Percentiles rank a stretch among this genome's conserved stretches.
These are phyloP conservation scores for Trypanosoma lewisi DNA, from an alignment of 208 protist species.

Conservation along the genomic window DNA sequence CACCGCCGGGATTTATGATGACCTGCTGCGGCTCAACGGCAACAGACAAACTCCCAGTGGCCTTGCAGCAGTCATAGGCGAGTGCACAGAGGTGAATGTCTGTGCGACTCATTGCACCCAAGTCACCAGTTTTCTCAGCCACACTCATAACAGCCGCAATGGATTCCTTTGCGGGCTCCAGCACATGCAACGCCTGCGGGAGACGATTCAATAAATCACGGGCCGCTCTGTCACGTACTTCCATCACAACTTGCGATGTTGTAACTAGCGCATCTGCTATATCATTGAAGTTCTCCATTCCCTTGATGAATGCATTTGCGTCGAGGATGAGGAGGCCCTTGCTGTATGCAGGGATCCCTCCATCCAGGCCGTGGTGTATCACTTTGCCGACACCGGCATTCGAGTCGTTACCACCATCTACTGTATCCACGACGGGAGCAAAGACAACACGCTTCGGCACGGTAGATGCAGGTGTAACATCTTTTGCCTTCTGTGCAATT, in stretches of 20 bases:
- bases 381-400: neutral
- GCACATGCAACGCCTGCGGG: slow-evolving; percentile 57
- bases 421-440: slow-evolving; percentile 1
- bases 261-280: slow-evolving; percentile 83
- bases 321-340: slow-evolving; percentile 84
- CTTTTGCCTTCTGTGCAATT: slow-evolving; percentile 44
- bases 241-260: slow-evolving; percentile 75
- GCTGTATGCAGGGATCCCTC: slow-evolving; percentile 38
- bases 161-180: slow-evolving; percentile 66
- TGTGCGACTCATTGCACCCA: slow-evolving; percentile 83
- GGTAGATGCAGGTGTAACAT: slow-evolving; percentile 7
- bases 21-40: slow-evolving; percentile 61
- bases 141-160: slow-evolving; percentile 59
- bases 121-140: slow-evolving; percentile 88
- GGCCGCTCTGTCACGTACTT: slow-evolving; percentile 74
- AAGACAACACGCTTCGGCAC: slow-evolving; percentile 27
- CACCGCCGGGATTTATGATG: slow-evolving; percentile 41
- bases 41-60: slow-evolving; percentile 30
- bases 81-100: slow-evolving; percentile 89
- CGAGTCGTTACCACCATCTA: neutral
- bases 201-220: slow-evolving; percentile 70
- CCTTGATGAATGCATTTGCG: slow-evolving; percentile 88
- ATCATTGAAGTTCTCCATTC: slow-evolving; percentile 64
- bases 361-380: neutral
- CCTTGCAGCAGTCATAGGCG: slow-evolving; percentile 76